Percentiles rank a stretch among this genome's conserved stretches.
Conservation (phyloP, 345 rosid genomes). For the Brassica nigra region DNA sequence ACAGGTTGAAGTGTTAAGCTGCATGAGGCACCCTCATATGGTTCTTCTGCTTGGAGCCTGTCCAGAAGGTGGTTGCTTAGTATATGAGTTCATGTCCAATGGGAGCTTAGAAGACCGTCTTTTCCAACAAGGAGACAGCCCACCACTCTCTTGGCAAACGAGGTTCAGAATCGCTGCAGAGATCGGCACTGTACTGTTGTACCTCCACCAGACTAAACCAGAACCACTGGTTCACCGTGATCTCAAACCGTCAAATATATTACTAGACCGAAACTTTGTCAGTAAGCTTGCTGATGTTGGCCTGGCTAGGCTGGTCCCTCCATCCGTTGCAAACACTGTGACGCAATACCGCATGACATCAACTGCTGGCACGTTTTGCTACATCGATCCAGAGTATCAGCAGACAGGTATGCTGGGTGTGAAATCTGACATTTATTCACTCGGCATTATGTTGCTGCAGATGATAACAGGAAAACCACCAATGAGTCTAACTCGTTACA, state of each 20-base stretch:
- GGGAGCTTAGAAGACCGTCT: slow-evolving; percentile 93
- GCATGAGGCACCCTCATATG: slow-evolving; percentile 92
- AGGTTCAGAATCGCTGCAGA: slow-evolving; percentile 85
- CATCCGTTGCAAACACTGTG: slow-evolving; percentile 70
- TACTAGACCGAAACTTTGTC: slow-evolving; percentile 79
- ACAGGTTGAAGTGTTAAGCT: slow-evolving; percentile 83
- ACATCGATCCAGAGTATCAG: slow-evolving; percentile 92
- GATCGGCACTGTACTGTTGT: slow-evolving; percentile 71
- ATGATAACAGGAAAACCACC: slow-evolving; percentile 71
- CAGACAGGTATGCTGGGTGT: slow-evolving; percentile 89
- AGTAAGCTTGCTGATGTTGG: slow-evolving; percentile 95
- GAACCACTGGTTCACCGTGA: slow-evolving; percentile 93
- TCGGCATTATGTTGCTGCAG: slow-evolving; percentile 81
- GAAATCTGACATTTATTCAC: slow-evolving; percentile 79
- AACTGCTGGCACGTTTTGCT: slow-evolving; percentile 90
- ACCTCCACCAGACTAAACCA: slow-evolving; percentile 89
- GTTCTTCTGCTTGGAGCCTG: slow-evolving; percentile 92
- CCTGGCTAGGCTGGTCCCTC: slow-evolving; percentile 85
- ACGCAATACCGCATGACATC: slow-evolving; percentile 89
- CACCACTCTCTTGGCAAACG: slow-evolving; percentile 75
- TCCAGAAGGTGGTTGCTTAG: slow-evolving; percentile 85
- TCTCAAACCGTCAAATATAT: slow-evolving; percentile 80
- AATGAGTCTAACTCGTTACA: slow-evolving; percentile 78
- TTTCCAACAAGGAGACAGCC: slow-evolving; percentile 58
- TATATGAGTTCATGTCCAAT: slow-evolving; percentile 88